A percentile compares a stretch with the other conserved stretches of the same genome.
Evolutionary conservation across 176 grass and related monocot species (phyloP).

Genomic region (Themeda triandra): DNA sequence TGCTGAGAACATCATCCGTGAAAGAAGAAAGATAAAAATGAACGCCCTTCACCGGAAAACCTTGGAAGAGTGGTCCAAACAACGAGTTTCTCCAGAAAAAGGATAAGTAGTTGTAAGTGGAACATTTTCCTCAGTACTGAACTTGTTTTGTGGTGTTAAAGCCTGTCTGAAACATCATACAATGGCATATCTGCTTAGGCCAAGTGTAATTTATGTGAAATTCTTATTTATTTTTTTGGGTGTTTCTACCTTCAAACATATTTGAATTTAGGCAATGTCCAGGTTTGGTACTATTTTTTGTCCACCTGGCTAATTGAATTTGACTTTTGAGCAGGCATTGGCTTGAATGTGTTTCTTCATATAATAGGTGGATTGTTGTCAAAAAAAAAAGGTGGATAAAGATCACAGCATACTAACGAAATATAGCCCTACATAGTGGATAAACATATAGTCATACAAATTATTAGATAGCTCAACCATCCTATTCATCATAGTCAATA

Average conservation of each 20-base stretch:
- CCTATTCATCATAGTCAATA: conserved; percentile 1
- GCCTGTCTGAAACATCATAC: conserved; percentile 7
- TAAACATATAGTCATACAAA: background rate
- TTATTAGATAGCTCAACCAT: conserved; percentile 9
- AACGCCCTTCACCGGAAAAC: conserved; percentile 72
- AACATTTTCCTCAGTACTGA: background rate
- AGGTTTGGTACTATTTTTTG: background rate
- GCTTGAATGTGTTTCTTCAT: background rate
- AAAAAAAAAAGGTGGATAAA: too few relatives aligned
- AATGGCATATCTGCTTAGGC: background rate
- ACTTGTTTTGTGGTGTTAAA: conserved; percentile 13
- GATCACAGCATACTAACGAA: background rate
- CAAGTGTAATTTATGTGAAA: background rate
- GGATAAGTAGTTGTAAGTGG: conserved; percentile 9
- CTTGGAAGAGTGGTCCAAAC: conserved; percentile 76
- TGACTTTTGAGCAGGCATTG: too few relatives aligned
- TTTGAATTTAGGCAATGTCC: background rate
- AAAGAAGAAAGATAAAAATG: conserved; percentile 75
- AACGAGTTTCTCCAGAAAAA: conserved; percentile 46
- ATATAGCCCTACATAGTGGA: background rate
- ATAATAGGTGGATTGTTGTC: too few relatives aligned
- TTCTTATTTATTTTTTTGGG: conserved; percentile 6
- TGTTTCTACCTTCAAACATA: background rate
- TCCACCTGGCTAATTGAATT: background rate
- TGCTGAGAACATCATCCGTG: conserved; percentile 71